A percentile compares a stretch with the other conserved stretches of the same genome.
Evolutionary conservation across 768 basidiomycete genomes (phyloP).

Genomic region (Russula dissimulans): DNA sequence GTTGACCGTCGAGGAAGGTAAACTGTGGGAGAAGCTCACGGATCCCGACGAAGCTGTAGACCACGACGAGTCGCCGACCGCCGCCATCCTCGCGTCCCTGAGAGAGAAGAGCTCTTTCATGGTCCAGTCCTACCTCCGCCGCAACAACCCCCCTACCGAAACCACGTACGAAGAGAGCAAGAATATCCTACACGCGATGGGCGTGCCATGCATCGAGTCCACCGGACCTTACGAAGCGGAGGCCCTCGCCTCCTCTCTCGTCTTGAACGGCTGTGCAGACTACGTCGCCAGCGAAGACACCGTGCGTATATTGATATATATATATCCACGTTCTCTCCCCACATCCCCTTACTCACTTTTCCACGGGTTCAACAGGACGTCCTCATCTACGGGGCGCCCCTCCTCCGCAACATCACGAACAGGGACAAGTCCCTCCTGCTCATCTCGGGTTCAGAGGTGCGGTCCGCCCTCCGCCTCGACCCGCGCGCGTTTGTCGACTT

Average conservation of each 20-base stretch:
- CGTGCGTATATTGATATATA: conserved; percentile 28
- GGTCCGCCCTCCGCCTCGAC: conserved; percentile 46
- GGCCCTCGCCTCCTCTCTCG: conserved; percentile 72
- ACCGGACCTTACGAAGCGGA: conserved; percentile 74
- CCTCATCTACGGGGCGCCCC: conserved; percentile 70
- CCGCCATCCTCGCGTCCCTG: conserved; percentile 27
- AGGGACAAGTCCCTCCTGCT: conserved; percentile 49
- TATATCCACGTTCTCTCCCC: conserved; percentile 15
- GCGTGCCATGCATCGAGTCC: conserved; percentile 67
- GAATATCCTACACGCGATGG: conserved; percentile 66
- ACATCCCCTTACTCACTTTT: not conserved
- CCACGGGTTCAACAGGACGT: conserved; percentile 50
- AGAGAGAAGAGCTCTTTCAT: conserved; percentile 45
- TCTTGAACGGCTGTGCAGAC: conserved; percentile 66
- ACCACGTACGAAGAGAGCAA: conserved; percentile 64
- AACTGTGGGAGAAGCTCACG: conserved; percentile 22
- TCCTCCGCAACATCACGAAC: conserved; percentile 68
- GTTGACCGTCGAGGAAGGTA: conserved; percentile 23
- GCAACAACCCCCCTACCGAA: conserved; percentile 50
- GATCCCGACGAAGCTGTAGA: not conserved
- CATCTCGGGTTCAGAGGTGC: conserved; percentile 57
- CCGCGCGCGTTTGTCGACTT: conserved; percentile 68
- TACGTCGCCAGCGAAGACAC: conserved; percentile 90
- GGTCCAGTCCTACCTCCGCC: conserved; percentile 55
- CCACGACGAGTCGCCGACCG: conserved; percentile 20